phyloP scores from a whole-genome alignment of 306 rosid genomes.

The Rosa rugosa region DNA sequence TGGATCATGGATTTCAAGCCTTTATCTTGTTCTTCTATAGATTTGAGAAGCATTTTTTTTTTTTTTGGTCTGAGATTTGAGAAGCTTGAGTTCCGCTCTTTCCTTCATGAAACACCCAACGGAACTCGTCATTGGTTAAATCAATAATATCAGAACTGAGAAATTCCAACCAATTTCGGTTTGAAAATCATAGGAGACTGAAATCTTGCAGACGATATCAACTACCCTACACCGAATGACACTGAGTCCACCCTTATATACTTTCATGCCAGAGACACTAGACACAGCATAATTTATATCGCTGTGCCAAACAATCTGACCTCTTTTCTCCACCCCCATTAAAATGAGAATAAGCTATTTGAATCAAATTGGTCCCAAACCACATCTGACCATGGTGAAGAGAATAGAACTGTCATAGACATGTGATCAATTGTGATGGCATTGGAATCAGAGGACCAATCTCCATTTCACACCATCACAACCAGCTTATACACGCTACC shows the following conservation, averaged over 20 bases:
- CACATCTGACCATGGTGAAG: neutral
- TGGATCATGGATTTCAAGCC: neutral
- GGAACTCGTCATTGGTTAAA: neutral
- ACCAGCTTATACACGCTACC: neutral
- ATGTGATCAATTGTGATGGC: neutral
- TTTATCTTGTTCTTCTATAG: neutral
- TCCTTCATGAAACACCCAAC: neutral
- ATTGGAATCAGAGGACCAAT: neutral
- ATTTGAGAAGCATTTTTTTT: too few species aligned
- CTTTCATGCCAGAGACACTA: neutral
- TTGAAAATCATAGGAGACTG: neutral
- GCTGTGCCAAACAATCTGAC: neutral
- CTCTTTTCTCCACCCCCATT: neutral
- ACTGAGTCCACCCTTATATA: neutral
- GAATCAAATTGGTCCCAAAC: neutral
- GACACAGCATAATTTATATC: neutral
- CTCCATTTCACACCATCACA: neutral
- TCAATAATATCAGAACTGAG: neutral
- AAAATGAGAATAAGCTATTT: neutral
- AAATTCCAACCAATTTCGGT: neutral
- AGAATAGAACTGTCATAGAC: neutral
- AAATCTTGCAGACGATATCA: neutral
- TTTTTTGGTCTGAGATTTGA: too few species aligned
- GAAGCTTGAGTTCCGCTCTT: neutral
- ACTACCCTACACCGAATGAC: neutral